Evolutionary conservation across 1,284 basidiomycete genomes (phyloP), one percentile per base, ranked within the genome.

Genomic region (Trichosporon coremiiforme): DNA sequence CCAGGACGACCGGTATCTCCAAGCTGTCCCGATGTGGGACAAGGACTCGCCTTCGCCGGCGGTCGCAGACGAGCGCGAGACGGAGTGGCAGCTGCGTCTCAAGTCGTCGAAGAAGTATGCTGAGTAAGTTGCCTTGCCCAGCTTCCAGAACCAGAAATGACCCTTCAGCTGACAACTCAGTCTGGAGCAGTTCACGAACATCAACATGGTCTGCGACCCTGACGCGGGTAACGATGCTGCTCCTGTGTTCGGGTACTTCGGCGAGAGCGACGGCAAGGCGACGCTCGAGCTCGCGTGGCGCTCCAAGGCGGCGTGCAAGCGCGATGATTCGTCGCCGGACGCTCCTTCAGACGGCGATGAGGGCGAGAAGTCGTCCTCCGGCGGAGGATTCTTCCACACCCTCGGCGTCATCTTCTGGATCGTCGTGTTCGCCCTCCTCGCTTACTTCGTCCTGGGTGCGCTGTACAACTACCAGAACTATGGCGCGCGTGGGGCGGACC

Each of bases 401-500:
- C 78, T 83, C 71, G 79, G 80, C 53, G 76, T 78, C 47, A 20
- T 83, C 36, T 84, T 85, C 69, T 82, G 83, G 81, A 66, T 41
- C 50, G 55, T 22, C 7, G 66, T 33, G 2, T 60, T 80, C 13
- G 78, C 71, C 1, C 71, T 83, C 17, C 57, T 80, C 4, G 70
- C 75, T 0, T 83, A 82, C 68, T 83, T 83, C 69, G 79, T 72
- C n/a, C 75, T 83, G 35, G 84, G 84, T 31, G 80, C 81, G 55
- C 79, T 80, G 68, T 84, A 85, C 75, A 85, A 85, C 65, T 82
- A 83, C 69, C 82, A 84, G 63, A 80, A 82, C 65, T 85, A 85
- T 74, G 79, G 77, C 41, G 83, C 84, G 2, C 76, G 74, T 70
- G 84, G 84, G 3, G 79, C 80, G 78, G 84, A 85, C 64, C 78